Evolutionary conservation across 2,329 filamentous ascomycete species (phyloP).

Genomic region (Arthroderma sp.): DNA sequence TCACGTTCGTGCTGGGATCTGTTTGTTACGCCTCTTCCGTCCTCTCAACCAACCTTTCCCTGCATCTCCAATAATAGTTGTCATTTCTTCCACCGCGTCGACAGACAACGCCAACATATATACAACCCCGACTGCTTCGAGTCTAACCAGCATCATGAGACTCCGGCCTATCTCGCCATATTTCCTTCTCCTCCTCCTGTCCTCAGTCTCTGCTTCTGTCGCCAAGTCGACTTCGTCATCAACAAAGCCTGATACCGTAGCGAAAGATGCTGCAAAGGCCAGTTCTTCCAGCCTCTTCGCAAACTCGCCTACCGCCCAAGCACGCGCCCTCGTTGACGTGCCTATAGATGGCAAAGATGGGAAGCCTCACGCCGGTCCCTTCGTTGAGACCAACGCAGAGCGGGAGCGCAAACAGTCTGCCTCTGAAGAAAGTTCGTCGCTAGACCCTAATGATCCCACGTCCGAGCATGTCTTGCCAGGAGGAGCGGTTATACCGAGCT

Average conservation of each 20-base stretch:
- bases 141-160: constrained; percentile 6
- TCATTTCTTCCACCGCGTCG: background rate
- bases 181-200: constrained; percentile 9
- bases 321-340: constrained; percentile 41
- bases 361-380: constrained; percentile 79
- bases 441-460: constrained; percentile 15
- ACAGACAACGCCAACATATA: background rate
- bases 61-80: background rate
- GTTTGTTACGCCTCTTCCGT: too few relatives aligned
- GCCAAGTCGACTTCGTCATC: background rate
- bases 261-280: background rate
- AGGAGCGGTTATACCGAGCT: constrained; percentile 35
- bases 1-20: too few relatives aligned
- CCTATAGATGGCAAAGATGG: constrained; percentile 89
- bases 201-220: constrained; percentile 7
- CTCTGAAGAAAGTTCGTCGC: constrained; percentile 14
- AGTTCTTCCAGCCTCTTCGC: background rate
- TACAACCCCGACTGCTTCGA: background rate
- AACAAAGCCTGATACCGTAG: background rate
- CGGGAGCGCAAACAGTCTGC: constrained; percentile 32
- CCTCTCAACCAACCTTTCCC: too few relatives aligned
- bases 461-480: constrained; percentile 28
- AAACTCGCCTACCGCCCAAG: background rate
- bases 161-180: constrained; percentile 7
- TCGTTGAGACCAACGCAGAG: constrained; percentile 38